Percentiles rank a stretch among this genome's conserved stretches.
Evolutionary conservation across 2,329 filamentous ascomycete genomes (phyloP).

Genomic region (Thielaviopsis musarum): DNA sequence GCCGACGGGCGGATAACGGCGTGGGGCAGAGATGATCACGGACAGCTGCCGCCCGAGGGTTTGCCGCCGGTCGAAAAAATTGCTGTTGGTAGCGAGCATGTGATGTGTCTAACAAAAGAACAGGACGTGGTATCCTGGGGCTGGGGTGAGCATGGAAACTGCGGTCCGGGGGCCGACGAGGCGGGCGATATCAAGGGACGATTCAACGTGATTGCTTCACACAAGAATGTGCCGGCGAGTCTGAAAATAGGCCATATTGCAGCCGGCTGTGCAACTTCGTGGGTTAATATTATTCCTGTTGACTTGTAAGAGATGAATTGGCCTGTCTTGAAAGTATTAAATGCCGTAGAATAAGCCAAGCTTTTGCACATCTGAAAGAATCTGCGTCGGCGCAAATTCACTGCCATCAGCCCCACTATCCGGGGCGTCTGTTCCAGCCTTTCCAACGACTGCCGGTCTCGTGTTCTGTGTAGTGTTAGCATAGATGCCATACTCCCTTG

Average conservation of each 20-base stretch:
- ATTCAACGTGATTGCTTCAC: conserved; percentile 50
- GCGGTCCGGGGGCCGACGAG: conserved; percentile 46
- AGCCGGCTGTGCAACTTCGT: conserved; percentile 84
- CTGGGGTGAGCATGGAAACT: conserved; percentile 97
- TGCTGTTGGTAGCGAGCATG: conserved; percentile 82
- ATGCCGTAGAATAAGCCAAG: conserved; percentile 24
- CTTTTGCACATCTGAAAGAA: conserved; percentile 46
- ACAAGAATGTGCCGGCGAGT: conserved; percentile 33
- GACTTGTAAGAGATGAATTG: background rate
- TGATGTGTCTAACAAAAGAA: conserved; percentile 47
- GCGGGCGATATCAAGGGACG: conserved; percentile 50
- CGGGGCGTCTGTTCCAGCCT: background rate
- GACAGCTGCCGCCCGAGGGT: conserved; percentile 51
- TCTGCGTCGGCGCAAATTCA: conserved; percentile 52
- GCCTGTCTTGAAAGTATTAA: background rate
- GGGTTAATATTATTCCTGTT: conserved; percentile 37
- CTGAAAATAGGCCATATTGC: conserved; percentile 45
- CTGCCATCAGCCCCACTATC: background rate
- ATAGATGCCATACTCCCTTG: background rate
- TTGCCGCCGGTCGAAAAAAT: conserved; percentile 45
- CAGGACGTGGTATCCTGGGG: conserved; percentile 71
- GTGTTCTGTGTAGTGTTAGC: background rate
- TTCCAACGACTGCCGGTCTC: background rate
- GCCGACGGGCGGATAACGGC: conserved; percentile 42
- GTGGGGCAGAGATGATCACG: conserved; percentile 78